These are phyloP conservation scores for Vaccinium corymbosum DNA, from an alignment of 148 eudicot species.

Conservation along the genomic window DNA sequence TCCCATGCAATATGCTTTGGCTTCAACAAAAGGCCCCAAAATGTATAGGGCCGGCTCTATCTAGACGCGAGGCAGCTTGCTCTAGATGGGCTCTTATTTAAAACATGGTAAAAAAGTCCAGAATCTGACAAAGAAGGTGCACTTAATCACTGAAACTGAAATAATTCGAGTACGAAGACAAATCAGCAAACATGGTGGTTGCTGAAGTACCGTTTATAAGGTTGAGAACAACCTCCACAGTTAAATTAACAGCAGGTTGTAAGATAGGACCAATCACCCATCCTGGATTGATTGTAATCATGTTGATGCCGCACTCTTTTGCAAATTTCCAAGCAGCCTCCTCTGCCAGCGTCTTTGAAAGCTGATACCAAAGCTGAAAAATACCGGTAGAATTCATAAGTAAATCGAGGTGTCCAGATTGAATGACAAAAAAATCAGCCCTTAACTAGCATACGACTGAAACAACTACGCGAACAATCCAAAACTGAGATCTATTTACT, in stretches of 20 bases:
- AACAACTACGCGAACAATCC: background rate
- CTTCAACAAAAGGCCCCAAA: too few species aligned
- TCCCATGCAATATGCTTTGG: too few species aligned
- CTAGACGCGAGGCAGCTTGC: background rate
- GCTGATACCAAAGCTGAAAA: slow-evolving; percentile 29
- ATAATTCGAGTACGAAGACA: background rate
- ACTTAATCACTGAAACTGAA: background rate
- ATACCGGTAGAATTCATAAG: background rate
- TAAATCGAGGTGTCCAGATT: background rate
- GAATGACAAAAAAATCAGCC: background rate
- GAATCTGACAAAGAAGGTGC: background rate
- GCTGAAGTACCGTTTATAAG: slow-evolving; percentile 34
- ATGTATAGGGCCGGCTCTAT: too few species aligned
- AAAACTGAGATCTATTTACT: background rate
- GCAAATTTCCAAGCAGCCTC: slow-evolving; percentile 44
- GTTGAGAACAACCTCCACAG: slow-evolving; percentile 16
- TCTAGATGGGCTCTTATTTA: background rate
- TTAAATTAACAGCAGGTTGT: slow-evolving; percentile 30
- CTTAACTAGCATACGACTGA: background rate
- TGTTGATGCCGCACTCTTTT: slow-evolving; percentile 36
- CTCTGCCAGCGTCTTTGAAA: slow-evolving; percentile 49
- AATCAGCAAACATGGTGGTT: background rate
- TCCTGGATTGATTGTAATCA: slow-evolving; percentile 35
- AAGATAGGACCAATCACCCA: slow-evolving; percentile 45
- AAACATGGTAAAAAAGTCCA: background rate